Conservation (phyloP, 495 filamentous ascomycete species). For the Lichenothelia convexa region DNA sequence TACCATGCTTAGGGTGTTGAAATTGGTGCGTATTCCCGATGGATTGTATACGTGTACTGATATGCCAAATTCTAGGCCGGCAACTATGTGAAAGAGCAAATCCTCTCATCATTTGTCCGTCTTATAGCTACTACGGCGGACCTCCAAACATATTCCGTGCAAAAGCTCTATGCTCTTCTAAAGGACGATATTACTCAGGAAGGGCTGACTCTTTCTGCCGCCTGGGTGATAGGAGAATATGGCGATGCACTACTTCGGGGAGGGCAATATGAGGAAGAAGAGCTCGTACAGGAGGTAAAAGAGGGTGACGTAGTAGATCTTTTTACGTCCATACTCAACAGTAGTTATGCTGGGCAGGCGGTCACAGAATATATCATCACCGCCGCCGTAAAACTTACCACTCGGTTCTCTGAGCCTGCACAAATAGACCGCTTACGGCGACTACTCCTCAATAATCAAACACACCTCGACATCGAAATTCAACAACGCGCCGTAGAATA, state of each 20-base stretch:
- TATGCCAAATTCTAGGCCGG: slow-evolving; percentile 56
- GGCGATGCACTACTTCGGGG: slow-evolving; percentile 73
- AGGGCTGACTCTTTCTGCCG: slow-evolving; percentile 74
- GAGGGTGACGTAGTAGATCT: slow-evolving; percentile 83
- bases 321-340: slow-evolving; percentile 79
- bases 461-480: slow-evolving; percentile 80
- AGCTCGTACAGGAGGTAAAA: slow-evolving; percentile 73
- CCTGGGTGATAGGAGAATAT: slow-evolving; percentile 98
- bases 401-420: slow-evolving; percentile 59
- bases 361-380: slow-evolving; percentile 92
- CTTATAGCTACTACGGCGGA: slow-evolving; percentile 90
- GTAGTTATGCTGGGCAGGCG: slow-evolving; percentile 74
- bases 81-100: slow-evolving; percentile 94
- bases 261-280: slow-evolving; percentile 89
- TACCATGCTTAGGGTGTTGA: slow-evolving; percentile 89
- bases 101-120: slow-evolving; percentile 87
- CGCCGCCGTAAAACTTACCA: slow-evolving; percentile 86
- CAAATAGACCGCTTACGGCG: slow-evolving; percentile 74
- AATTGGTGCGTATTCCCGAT: slow-evolving; percentile 27
- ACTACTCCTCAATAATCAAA: slow-evolving; percentile 53
- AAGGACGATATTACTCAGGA: slow-evolving; percentile 97
- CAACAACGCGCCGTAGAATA: slow-evolving; percentile 94
- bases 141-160: slow-evolving; percentile 85
- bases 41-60: neutral
- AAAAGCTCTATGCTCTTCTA: slow-evolving; percentile 76